Percentiles rank a stretch among this genome's conserved stretches.
phyloP scores from a whole-genome alignment of 768 basidiomycete species.

The Calvatia gigantea region DNA sequence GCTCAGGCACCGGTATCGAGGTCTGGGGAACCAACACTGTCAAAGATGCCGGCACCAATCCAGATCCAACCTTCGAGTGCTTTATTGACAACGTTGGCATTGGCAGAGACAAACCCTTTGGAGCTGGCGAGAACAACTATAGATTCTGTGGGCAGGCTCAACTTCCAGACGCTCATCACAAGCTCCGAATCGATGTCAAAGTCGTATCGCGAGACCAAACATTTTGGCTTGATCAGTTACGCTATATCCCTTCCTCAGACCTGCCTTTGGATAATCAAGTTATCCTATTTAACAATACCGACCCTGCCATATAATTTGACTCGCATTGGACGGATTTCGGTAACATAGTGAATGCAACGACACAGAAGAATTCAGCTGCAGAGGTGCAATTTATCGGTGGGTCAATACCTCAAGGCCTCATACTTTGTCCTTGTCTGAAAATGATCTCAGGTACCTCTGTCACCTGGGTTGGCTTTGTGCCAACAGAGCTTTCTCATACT shows the following conservation, averaged over 20 bases:
- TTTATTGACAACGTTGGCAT: slow-evolving; percentile 23
- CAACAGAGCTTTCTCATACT: slow-evolving; percentile 4
- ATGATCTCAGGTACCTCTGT: slow-evolving; percentile 13
- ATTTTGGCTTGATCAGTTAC: slow-evolving; percentile 27
- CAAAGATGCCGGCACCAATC: slow-evolving; percentile 15
- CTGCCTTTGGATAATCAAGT: slow-evolving; percentile 15
- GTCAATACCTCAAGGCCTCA: background rate
- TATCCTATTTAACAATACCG: slow-evolving; percentile 17
- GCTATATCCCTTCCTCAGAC: slow-evolving; percentile 22
- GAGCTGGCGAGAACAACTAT: slow-evolving; percentile 23
- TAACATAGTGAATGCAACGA: slow-evolving; percentile 17
- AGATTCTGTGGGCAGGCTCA: slow-evolving; percentile 18
- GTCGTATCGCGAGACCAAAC: slow-evolving; percentile 15
- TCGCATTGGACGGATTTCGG: slow-evolving; percentile 20
- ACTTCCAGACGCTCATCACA: slow-evolving; percentile 23
- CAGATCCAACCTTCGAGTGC: slow-evolving; percentile 22
- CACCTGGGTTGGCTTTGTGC: slow-evolving; percentile 13
- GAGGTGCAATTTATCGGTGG: slow-evolving; percentile 22
- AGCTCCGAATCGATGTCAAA: slow-evolving; percentile 18
- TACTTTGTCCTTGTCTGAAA: slow-evolving; percentile 15
- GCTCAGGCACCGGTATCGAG: slow-evolving; percentile 15
- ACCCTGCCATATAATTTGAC: slow-evolving; percentile 20
- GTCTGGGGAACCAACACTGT: slow-evolving; percentile 18
- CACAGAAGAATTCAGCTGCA: slow-evolving; percentile 11
- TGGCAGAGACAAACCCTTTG: slow-evolving; percentile 14